phyloP scores from a whole-genome alignment of 805 yeast genomes.

The Ogataea methanolica region DNA sequence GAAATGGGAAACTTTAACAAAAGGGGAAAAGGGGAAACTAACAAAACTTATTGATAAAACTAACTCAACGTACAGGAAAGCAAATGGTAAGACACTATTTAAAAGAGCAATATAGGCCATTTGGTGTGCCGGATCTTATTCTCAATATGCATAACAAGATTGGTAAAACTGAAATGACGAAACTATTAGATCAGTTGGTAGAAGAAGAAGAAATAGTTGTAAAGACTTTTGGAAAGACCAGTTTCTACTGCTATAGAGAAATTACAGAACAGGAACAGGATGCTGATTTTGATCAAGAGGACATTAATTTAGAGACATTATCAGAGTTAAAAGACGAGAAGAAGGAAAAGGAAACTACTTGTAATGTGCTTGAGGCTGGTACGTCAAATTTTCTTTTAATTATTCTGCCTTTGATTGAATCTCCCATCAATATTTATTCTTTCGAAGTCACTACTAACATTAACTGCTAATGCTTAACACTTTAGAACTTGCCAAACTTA shows the following conservation, averaged over 20 bases:
- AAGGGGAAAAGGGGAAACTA: neutral
- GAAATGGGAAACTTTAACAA: slow-evolving; percentile 1
- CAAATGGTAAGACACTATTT: slow-evolving; percentile 29
- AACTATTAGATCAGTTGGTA: slow-evolving; percentile 34
- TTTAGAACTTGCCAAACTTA: too few species aligned
- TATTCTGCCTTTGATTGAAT: neutral
- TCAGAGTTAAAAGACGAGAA: slow-evolving; percentile 1
- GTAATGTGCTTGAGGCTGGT: slow-evolving; percentile 4
- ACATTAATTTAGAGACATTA: slow-evolving; percentile 3
- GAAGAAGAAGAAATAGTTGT: slow-evolving; percentile 30
- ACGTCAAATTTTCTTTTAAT: neutral
- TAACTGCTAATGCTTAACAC: too few species aligned
- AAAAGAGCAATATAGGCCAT: slow-evolving; percentile 42
- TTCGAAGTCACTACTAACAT: too few species aligned
- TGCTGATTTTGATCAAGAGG: slow-evolving; percentile 6
- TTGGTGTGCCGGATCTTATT: slow-evolving; percentile 41
- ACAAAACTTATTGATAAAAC: neutral
- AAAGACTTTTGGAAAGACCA: slow-evolving; percentile 41
- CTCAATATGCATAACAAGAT: slow-evolving; percentile 40
- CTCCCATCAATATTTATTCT: too few species aligned
- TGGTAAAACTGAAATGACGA: slow-evolving; percentile 30
- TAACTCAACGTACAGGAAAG: neutral
- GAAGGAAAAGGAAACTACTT: neutral
- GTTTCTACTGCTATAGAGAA: slow-evolving; percentile 39
- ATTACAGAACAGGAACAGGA: slow-evolving; percentile 5